These are phyloP conservation scores for Irpex lacteus DNA, from an alignment of 1,284 basidiomycete species.

Conservation along the genomic window DNA sequence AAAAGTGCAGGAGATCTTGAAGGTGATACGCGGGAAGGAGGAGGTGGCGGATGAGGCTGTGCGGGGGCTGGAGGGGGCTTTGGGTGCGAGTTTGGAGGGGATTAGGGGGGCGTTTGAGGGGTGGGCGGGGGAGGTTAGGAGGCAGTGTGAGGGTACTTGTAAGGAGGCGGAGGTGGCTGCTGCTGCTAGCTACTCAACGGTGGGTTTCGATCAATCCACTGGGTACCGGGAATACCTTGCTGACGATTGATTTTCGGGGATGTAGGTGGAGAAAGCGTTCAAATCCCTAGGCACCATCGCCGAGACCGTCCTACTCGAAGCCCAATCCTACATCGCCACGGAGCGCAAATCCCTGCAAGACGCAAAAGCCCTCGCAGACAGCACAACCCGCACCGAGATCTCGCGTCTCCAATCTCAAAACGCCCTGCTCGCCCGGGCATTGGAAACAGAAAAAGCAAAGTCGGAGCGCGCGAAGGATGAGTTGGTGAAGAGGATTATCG, in stretches of 20 bases:
- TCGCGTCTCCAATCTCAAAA: constrained; percentile 73
- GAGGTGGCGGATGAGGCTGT: constrained; percentile 53
- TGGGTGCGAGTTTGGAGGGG: constrained; percentile 51
- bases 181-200: constrained; percentile 42
- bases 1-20: constrained; percentile 54
- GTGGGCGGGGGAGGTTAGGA: constrained; percentile 54
- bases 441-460: constrained; percentile 66
- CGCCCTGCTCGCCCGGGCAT: constrained; percentile 54
- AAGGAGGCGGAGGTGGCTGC: constrained; percentile 42
- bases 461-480: constrained; percentile 69
- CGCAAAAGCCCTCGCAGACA: constrained; percentile 49
- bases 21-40: constrained; percentile 57
- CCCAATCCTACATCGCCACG: constrained; percentile 51
- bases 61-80: constrained; percentile 39
- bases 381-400: constrained; percentile 59
- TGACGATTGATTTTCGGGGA: no score
- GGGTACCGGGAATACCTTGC: no score
- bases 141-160: constrained; percentile 46
- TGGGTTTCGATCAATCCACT: no score
- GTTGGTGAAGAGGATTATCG: constrained; percentile 69
- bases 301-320: constrained; percentile 58
- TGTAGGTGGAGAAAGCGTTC: constrained; percentile 51
- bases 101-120: constrained; percentile 50
- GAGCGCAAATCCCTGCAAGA: constrained; percentile 53
- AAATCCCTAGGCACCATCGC: constrained; percentile 52